Conservation (phyloP, 2,329 filamentous ascomycete species). For the Penicillium sp. region DNA sequence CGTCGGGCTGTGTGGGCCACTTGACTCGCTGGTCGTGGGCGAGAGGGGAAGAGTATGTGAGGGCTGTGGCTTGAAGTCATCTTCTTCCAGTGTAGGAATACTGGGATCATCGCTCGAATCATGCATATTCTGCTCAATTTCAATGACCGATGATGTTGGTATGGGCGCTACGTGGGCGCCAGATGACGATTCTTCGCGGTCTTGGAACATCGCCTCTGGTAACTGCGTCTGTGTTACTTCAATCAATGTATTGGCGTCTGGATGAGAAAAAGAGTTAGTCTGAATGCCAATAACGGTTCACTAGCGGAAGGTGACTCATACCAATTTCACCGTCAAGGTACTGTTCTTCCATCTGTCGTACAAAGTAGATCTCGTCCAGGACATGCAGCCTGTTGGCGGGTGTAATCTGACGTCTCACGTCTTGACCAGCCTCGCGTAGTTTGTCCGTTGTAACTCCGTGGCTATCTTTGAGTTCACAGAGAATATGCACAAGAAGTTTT, state of each 20-base stretch:
- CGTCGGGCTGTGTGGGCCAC: conserved; percentile 20
- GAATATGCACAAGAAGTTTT: conserved; percentile 33
- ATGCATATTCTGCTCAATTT: conserved; percentile 1
- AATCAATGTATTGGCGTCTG: conserved; percentile 22
- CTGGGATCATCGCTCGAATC: conserved; percentile 1
- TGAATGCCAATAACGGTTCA: background rate
- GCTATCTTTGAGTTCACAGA: conserved; percentile 35
- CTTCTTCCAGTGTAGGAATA: conserved; percentile 7
- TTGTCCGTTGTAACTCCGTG: conserved; percentile 34
- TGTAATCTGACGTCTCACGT: conserved; percentile 33
- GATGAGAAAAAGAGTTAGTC: background rate
- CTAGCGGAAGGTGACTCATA: conserved; percentile 9
- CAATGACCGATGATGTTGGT: background rate
- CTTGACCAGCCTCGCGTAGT: conserved; percentile 33
- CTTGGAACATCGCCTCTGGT: conserved; percentile 16
- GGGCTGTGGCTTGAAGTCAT: background rate
- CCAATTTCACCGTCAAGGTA: conserved; percentile 31
- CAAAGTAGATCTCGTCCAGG: conserved; percentile 36
- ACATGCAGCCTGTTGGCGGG: conserved; percentile 30
- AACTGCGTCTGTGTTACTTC: conserved; percentile 22
- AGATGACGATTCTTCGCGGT: conserved; percentile 6
- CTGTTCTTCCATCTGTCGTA: conserved; percentile 33
- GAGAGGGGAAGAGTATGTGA: conserved; percentile 16
- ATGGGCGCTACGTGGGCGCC: conserved; percentile 10
- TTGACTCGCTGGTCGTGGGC: conserved; percentile 23